phyloP scores from a whole-genome alignment of 768 basidiomycete species.

The Pilatotrama ljubarskyi region DNA sequence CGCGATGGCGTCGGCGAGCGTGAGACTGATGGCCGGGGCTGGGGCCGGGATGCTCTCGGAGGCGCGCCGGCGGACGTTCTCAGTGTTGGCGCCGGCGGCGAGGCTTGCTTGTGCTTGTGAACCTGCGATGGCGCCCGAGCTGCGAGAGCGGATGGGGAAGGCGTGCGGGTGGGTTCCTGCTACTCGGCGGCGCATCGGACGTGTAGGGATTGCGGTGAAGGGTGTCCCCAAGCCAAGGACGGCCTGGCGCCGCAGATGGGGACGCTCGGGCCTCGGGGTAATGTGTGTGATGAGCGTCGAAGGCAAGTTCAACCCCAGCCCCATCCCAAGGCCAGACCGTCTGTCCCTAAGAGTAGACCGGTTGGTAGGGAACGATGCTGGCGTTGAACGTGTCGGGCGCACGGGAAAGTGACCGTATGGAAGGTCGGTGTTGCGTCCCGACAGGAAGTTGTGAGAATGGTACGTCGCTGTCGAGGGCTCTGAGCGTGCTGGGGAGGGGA shows the following conservation, averaged over 20 bases:
- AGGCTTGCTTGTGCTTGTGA: background rate
- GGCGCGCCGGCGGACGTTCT: no score
- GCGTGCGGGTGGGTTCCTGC: background rate
- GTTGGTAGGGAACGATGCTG: background rate
- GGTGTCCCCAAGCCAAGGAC: background rate
- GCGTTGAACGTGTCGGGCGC: background rate
- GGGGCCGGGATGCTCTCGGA: no score
- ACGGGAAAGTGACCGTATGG: background rate
- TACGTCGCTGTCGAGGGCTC: background rate
- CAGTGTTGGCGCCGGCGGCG: background rate
- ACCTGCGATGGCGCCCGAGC: background rate
- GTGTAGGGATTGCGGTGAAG: background rate
- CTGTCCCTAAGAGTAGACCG: background rate
- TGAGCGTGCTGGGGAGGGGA: conserved; percentile 6
- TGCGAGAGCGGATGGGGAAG: background rate
- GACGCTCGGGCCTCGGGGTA: background rate
- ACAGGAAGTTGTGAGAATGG: background rate
- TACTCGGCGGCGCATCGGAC: background rate
- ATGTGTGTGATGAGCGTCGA: background rate
- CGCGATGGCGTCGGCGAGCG: conserved; percentile 3
- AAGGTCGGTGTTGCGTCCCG: background rate
- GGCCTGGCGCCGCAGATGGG: background rate
- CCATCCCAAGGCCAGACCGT: background rate
- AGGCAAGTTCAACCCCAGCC: background rate
- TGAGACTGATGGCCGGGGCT: background rate